A percentile compares a stretch with the other conserved stretches of the same genome.
phyloP scores from a whole-genome alignment of 768 basidiomycete species.

The Kwoniella pini region DNA sequence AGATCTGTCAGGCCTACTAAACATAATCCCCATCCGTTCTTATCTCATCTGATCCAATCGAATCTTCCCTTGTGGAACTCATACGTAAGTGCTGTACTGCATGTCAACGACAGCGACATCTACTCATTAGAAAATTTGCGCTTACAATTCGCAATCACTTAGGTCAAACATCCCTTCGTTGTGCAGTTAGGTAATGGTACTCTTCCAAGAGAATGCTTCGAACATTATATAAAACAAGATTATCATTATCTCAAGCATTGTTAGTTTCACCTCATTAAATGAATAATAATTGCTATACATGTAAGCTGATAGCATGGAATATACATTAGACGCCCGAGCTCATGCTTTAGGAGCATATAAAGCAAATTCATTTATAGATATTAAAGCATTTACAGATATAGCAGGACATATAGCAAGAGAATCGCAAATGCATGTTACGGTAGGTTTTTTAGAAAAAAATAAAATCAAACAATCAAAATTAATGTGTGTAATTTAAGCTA shows the following conservation, averaged over 20 bases:
- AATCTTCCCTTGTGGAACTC: constrained; percentile 55
- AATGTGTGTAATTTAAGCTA: too few species aligned
- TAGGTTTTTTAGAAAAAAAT: too few species aligned
- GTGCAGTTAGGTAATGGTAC: constrained; percentile 71
- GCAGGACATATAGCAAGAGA: constrained; percentile 69
- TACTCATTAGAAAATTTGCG: too few species aligned
- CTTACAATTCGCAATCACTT: too few species aligned
- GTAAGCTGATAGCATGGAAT: neutral
- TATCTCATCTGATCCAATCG: constrained; percentile 64
- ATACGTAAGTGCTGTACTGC: too few species aligned
- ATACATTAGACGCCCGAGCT: constrained; percentile 48
- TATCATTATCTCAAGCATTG: constrained; percentile 56
- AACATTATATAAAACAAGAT: constrained; percentile 73
- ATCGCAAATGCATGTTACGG: constrained; percentile 66
- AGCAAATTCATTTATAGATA: constrained; percentile 65
- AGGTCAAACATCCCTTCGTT: constrained; percentile 80
- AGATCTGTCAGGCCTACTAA: constrained; percentile 60
- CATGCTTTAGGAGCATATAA: constrained; percentile 76
- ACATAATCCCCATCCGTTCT: constrained; percentile 69
- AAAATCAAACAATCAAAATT: too few species aligned
- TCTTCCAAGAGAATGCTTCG: constrained; percentile 66
- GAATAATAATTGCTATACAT: neutral
- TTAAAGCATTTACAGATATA: constrained; percentile 65
- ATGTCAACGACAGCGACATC: too few species aligned
- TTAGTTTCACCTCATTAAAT: constrained; percentile 51